Conservation (phyloP, 2,329 filamentous ascomycete genomes). For the Rhynchosporium agropyri region DNA sequence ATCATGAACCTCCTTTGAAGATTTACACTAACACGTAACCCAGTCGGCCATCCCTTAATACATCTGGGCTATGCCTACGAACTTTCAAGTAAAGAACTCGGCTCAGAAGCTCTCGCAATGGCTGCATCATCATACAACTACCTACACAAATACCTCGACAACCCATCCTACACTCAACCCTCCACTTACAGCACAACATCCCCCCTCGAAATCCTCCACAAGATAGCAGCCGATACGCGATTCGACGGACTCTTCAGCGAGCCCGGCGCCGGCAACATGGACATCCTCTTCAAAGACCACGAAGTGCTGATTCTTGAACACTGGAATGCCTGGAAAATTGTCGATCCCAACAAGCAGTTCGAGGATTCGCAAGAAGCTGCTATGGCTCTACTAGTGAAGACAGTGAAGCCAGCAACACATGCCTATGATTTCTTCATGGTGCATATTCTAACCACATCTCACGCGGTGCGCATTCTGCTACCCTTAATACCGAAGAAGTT, state of each 20-base stretch:
- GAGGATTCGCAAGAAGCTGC: constrained; percentile 67
- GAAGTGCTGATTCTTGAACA: constrained; percentile 77
- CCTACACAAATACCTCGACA: constrained; percentile 70
- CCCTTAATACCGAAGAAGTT: constrained; percentile 73
- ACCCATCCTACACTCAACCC: constrained; percentile 69
- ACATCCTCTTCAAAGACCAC: constrained; percentile 66
- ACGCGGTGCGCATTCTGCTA: constrained; percentile 84
- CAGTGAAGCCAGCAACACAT: constrained; percentile 58
- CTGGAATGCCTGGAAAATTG: constrained; percentile 85
- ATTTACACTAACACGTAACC: neutral
- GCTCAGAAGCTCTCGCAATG: constrained; percentile 83
- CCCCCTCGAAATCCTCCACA: constrained; percentile 70
- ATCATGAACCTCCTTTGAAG: neutral
- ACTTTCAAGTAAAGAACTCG: constrained; percentile 79
- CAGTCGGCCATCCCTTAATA: constrained; percentile 89
- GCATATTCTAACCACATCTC: constrained; percentile 81
- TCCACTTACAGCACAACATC: constrained; percentile 62
- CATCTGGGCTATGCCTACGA: constrained; percentile 95
- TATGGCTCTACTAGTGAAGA: constrained; percentile 63
- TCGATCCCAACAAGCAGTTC: constrained; percentile 74
- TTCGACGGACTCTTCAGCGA: constrained; percentile 68
- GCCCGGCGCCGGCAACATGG: constrained; percentile 64
- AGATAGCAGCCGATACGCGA: constrained; percentile 67
- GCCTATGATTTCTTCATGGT: constrained; percentile 83
- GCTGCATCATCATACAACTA: constrained; percentile 60